Percentiles rank a stretch among this genome's conserved stretches.
phyloP scores from a whole-genome alignment of 441 rosid genomes.

The Aleurites moluccanus region DNA sequence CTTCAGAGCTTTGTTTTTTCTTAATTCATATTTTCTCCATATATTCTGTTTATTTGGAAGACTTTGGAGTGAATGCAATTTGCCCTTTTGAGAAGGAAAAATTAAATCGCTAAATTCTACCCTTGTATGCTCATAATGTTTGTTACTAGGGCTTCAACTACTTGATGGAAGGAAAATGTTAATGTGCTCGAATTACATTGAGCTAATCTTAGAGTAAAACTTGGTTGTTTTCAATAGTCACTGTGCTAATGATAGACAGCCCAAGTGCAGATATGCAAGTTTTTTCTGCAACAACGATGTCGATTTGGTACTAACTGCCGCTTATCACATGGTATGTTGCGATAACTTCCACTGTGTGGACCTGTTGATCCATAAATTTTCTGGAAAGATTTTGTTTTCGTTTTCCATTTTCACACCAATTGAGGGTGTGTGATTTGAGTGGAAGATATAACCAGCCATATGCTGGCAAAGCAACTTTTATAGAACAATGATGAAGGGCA shows the following conservation, averaged over 20 bases:
- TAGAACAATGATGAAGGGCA: constrained; percentile 8
- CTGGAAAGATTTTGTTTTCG: constrained; percentile 3
- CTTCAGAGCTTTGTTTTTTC: not conserved
- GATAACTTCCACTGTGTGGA: constrained; percentile 28
- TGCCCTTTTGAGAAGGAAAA: constrained; percentile 2
- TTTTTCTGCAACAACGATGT: constrained; percentile 93
- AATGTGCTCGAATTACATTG: not conserved
- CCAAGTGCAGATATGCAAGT: constrained; percentile 97
- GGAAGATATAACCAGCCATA: constrained; percentile 8
- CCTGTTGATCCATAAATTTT: constrained; percentile 12
- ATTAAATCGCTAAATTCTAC: not conserved
- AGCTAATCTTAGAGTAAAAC: constrained; percentile 1
- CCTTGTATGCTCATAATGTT: not conserved
- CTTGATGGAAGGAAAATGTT: not conserved
- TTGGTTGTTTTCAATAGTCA: constrained; percentile 24
- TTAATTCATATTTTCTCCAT: too few relatives aligned
- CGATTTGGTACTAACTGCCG: constrained; percentile 95
- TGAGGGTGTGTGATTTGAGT: constrained; percentile 3
- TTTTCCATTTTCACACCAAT: constrained; percentile 10
- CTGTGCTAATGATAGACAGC: constrained; percentile 54
- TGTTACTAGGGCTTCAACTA: not conserved
- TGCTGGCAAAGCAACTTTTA: constrained; percentile 10
- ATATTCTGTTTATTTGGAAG: not conserved
- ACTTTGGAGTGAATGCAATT: not conserved
- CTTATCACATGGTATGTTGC: constrained; percentile 86